These are phyloP conservation scores for Juglanconis sp. DNA, from an alignment of 2,329 filamentous ascomycete genomes.

Conservation along the genomic window DNA sequence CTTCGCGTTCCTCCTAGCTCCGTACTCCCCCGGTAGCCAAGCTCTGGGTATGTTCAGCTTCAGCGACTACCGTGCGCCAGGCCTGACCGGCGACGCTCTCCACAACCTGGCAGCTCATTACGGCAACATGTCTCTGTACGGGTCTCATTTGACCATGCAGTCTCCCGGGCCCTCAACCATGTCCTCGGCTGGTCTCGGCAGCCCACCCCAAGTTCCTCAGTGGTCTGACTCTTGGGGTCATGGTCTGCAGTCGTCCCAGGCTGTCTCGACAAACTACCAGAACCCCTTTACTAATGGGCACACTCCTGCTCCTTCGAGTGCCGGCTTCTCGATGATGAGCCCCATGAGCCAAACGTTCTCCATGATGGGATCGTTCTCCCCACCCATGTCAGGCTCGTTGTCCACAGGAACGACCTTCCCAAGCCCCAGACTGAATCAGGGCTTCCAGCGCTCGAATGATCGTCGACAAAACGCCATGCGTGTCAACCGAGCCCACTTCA, in stretches of 20 bases:
- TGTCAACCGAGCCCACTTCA: constrained; percentile 41
- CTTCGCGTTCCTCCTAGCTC: constrained; percentile 11
- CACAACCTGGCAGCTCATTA: neutral
- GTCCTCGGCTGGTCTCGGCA: neutral
- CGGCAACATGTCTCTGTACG: constrained; percentile 5
- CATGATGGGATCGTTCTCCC: constrained; percentile 23
- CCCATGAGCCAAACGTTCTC: constrained; percentile 31
- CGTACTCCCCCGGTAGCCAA: constrained; percentile 4
- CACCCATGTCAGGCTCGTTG: constrained; percentile 18
- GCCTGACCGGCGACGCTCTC: neutral
- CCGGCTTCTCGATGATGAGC: constrained; percentile 18
- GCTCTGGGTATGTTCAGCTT: neutral
- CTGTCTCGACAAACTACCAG: neutral
- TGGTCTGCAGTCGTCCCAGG: neutral
- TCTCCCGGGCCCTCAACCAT: neutral
- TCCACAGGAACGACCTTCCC: constrained; percentile 34
- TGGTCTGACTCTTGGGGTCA: constrained; percentile 9
- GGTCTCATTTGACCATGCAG: constrained; percentile 2
- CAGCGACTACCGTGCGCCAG: constrained; percentile 3
- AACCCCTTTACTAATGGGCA: neutral
- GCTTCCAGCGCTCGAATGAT: constrained; percentile 33
- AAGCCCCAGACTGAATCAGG: constrained; percentile 35
- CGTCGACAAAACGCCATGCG: constrained; percentile 50
- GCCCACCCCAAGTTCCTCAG: neutral
- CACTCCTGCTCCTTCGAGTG: neutral